Base-by-base conservation (phyloP, 768 basidiomycete species). In the Macrolepiota dolichaula region DNA sequence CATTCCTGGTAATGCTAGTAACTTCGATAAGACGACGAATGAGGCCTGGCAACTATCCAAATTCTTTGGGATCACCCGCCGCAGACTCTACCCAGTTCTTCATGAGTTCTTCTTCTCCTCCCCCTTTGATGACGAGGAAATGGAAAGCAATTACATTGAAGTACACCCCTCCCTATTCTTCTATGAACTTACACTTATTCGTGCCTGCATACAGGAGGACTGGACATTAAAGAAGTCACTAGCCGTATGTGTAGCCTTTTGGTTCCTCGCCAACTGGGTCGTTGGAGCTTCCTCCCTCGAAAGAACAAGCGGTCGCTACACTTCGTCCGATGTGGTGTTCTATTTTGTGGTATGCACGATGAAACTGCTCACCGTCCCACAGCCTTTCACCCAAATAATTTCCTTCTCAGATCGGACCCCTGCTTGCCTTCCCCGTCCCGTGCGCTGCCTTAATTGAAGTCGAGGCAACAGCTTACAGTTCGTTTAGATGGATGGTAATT, bases 161-260 rank as follows among this genome's bases (percentile, higher is more conserved):
- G 79, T 78, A 51, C 38, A n/a, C 66, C 51, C 19, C 19, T 44
- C 11, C 15, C 35, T 35, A 4, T 36, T 7, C 36, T 27, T 40
- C 22, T 2, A 51, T 32, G 29, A 7, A 32, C 25, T 19, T 29
- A 57, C n/a, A 32, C 22, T 15, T 36, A 32, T 40, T 47, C 51
- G 47, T 46, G n/a, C 27, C 53, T 3, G 57, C 32, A 35, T 37
- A 53, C 77, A 86, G 79, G 91, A 93, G 73, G 83, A 78, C 55
- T 92, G 90, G 91, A 89, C 85, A 66, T 77, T 85, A 25, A 81
- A 81, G 62, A 91, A 90, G 77, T 76, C 80, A 0, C 73, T 89
- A 36, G 87, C 87, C n/a, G 63, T 87, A 9, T 87, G 85, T 81
- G 84, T 86, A 5, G 76, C 84, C 10, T 59, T 82, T 9, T 92